A percentile compares a stretch with the other conserved stretches of the same genome.
Evolutionary conservation across 2,329 filamentous ascomycete genomes (phyloP).

Genomic region (Colletotrichum sp.): DNA sequence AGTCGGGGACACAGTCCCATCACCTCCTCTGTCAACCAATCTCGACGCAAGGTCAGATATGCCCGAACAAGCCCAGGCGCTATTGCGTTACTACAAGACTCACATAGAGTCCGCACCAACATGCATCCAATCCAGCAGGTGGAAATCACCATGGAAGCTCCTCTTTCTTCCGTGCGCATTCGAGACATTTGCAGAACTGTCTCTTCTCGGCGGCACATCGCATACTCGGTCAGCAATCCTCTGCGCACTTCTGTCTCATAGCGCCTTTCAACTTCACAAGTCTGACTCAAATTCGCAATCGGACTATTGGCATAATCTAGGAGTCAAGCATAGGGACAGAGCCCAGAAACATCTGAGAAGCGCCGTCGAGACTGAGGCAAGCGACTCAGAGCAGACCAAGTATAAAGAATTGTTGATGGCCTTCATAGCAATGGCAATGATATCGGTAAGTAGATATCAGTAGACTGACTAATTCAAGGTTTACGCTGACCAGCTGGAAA

Average conservation of each 20-base stretch:
- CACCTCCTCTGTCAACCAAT: background rate
- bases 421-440: constrained; percentile 35
- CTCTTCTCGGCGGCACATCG: constrained; percentile 41
- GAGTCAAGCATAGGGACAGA: background rate
- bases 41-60: background rate
- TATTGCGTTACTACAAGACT: constrained; percentile 32
- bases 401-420: constrained; percentile 51
- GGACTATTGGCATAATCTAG: background rate
- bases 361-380: constrained; percentile 27
- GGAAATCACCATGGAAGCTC: constrained; percentile 48
- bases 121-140: constrained; percentile 27
- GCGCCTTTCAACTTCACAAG: constrained; percentile 42
- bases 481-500: background rate
- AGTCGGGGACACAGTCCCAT: background rate
- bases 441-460: constrained; percentile 17
- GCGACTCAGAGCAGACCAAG: constrained; percentile 36
- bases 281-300: background rate
- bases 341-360: background rate
- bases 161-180: constrained; percentile 46
- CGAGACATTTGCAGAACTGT: constrained; percentile 43
- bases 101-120: background rate
- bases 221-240: constrained; percentile 42
- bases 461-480: background rate
- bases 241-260: constrained; percentile 43
- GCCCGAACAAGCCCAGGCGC: constrained; percentile 24